Evolutionary conservation across 1,139 yeast genomes (phyloP).

Genomic region (Magnusiomyces tetraspermus): DNA sequence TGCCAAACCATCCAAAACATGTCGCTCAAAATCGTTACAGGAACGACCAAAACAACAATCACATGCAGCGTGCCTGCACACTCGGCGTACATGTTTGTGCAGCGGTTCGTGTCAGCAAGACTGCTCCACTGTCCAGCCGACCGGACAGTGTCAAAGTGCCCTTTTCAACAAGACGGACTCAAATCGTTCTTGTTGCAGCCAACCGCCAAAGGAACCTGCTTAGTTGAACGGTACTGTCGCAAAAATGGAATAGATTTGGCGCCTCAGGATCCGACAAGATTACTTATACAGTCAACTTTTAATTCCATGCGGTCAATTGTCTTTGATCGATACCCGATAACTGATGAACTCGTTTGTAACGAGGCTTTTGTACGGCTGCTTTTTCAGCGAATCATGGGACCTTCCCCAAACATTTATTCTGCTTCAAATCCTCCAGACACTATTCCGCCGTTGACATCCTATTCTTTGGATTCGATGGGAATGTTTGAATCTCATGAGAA

Average conservation of each 20-base stretch:
- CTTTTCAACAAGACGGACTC: background rate
- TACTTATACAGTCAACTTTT: constrained; percentile 44
- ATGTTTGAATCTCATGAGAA: background rate
- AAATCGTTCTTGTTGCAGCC: constrained; percentile 48
- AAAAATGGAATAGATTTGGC: constrained; percentile 40
- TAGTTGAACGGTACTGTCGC: constrained; percentile 52
- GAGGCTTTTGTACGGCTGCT: constrained; percentile 56
- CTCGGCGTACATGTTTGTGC: constrained; percentile 44
- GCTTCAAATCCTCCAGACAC: constrained; percentile 41
- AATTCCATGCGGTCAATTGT: constrained; percentile 65
- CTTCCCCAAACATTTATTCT: constrained; percentile 59
- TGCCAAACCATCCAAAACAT: constrained; percentile 43
- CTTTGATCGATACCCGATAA: constrained; percentile 55
- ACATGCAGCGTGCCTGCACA: constrained; percentile 49
- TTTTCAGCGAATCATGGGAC: constrained; percentile 58
- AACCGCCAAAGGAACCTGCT: constrained; percentile 81
- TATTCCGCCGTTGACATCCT: constrained; percentile 7
- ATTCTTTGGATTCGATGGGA: background rate
- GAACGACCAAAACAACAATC: constrained; percentile 43
- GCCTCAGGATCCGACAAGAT: background rate
- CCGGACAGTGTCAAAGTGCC: constrained; percentile 37
- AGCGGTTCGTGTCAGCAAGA: constrained; percentile 54
- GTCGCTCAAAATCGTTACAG: constrained; percentile 38
- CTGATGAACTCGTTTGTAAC: constrained; percentile 58
- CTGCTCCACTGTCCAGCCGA: constrained; percentile 70